Conservation (phyloP, 345 rosid species). For the Syzygium oleosum region DNA sequence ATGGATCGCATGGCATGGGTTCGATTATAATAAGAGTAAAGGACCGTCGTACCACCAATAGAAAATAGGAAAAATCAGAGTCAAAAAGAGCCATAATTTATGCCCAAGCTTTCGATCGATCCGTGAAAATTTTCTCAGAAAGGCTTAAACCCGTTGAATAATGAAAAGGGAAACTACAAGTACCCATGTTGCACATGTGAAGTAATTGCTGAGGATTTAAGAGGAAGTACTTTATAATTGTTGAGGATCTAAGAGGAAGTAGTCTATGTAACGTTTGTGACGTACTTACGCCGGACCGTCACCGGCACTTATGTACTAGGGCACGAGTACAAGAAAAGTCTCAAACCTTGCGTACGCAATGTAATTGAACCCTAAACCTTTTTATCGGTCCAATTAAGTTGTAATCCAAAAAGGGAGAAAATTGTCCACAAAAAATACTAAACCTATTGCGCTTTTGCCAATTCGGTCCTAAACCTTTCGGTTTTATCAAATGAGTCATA, state of each 20-base stretch:
- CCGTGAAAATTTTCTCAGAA: not conserved
- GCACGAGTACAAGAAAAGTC: not conserved
- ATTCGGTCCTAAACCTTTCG: too few relatives aligned
- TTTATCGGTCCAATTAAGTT: not conserved
- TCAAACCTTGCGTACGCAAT: fast-evolving
- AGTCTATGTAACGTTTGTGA: too few relatives aligned
- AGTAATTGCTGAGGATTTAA: not conserved
- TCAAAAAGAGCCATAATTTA: not conserved
- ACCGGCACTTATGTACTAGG: too few relatives aligned
- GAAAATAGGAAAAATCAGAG: not conserved
- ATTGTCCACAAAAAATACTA: too few relatives aligned
- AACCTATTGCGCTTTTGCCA: too few relatives aligned
- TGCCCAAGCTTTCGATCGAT: not conserved
- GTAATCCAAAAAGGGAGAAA: too few relatives aligned
- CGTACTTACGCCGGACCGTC: not conserved
- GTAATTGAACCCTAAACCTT: fast-evolving
- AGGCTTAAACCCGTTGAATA: not conserved
- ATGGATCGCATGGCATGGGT: not conserved
- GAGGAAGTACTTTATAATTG: too few relatives aligned
- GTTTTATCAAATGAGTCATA: too few relatives aligned
- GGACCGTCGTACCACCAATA: not conserved
- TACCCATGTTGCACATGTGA: fast-evolving
- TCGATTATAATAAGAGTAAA: not conserved
- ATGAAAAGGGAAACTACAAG: not conserved
- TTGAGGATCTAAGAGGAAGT: too few relatives aligned